Evolutionary conservation across 1,284 basidiomycete genomes (phyloP).

Genomic region (Rhodotorula mucilaginosa): DNA sequence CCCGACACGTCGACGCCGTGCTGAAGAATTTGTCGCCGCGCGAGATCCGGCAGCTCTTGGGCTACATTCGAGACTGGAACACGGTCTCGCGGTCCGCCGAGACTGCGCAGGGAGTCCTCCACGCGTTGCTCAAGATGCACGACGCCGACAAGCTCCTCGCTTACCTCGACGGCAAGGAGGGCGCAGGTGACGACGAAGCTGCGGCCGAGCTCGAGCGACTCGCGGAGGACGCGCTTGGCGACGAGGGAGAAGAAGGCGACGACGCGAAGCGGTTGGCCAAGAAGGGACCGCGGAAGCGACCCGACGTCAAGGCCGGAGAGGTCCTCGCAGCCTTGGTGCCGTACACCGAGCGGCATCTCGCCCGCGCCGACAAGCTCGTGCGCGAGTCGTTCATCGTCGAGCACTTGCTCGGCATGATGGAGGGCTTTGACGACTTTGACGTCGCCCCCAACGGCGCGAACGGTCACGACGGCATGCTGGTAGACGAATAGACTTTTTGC

Average conservation of each 20-base stretch:
- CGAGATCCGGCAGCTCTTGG: constrained; percentile 77
- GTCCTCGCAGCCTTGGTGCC: constrained; percentile 81
- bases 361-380: constrained; percentile 76
- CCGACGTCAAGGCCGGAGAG: constrained; percentile 52
- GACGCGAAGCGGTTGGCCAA: constrained; percentile 20
- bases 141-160: constrained; percentile 33
- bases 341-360: constrained; percentile 88
- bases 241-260: constrained; percentile 18
- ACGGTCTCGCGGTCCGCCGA: constrained; percentile 77
- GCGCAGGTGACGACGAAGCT: constrained; percentile 26
- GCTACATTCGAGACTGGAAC: constrained; percentile 90
- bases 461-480: constrained; percentile 11
- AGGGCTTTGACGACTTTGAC: constrained; percentile 37
- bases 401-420: constrained; percentile 77
- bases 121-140: constrained; percentile 63
- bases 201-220: constrained; percentile 33
- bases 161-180: constrained; percentile 44
- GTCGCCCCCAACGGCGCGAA: constrained; percentile 5
- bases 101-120: constrained; percentile 83
- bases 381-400: constrained; percentile 94
- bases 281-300: constrained; percentile 18
- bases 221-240: constrained; percentile 21
- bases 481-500: constrained; percentile 1
- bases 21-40: constrained; percentile 66
- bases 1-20: constrained; percentile 72